These are phyloP conservation scores for Tylopilus subfusipes DNA, from an alignment of 768 basidiomycete species.

Conservation along the genomic window DNA sequence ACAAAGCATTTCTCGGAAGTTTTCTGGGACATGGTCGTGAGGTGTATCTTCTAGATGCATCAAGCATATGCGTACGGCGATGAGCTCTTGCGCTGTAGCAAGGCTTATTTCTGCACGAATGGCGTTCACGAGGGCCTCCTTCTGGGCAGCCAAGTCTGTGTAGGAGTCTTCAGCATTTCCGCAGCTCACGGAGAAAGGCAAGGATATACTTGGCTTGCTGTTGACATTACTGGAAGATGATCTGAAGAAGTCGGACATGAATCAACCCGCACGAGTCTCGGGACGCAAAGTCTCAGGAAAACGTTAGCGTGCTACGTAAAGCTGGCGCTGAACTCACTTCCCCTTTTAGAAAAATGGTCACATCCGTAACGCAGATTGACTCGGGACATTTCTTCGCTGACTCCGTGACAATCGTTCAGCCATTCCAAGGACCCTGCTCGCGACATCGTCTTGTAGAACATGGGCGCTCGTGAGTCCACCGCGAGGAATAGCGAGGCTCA, in stretches of 20 bases:
- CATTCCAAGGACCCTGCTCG: neutral
- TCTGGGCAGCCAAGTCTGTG: conserved; percentile 36
- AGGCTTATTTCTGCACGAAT: conserved; percentile 70
- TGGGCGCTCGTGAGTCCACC: conserved; percentile 72
- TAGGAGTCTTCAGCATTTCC: neutral
- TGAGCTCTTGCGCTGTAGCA: conserved; percentile 75
- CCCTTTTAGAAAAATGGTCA: neutral
- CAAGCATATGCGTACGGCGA: conserved; percentile 50
- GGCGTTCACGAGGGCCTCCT: conserved; percentile 52
- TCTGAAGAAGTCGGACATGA: conserved; percentile 56
- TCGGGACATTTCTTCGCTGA: neutral
- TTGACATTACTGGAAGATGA: conserved; percentile 26
- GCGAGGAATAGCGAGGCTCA: conserved; percentile 31
- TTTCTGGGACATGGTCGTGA: conserved; percentile 47
- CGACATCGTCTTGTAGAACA: conserved; percentile 21
- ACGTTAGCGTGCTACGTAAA: neutral
- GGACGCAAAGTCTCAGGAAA: neutral
- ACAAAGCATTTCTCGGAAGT: conserved; percentile 72
- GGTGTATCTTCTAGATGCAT: neutral
- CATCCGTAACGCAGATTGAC: no score
- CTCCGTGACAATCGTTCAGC: no score
- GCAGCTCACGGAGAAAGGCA: neutral
- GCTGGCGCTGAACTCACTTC: neutral
- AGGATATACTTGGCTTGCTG: conserved; percentile 24
- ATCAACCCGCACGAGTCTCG: neutral